Conservation (phyloP, 2,329 filamentous ascomycete species). For the Arthroderma sp. region DNA sequence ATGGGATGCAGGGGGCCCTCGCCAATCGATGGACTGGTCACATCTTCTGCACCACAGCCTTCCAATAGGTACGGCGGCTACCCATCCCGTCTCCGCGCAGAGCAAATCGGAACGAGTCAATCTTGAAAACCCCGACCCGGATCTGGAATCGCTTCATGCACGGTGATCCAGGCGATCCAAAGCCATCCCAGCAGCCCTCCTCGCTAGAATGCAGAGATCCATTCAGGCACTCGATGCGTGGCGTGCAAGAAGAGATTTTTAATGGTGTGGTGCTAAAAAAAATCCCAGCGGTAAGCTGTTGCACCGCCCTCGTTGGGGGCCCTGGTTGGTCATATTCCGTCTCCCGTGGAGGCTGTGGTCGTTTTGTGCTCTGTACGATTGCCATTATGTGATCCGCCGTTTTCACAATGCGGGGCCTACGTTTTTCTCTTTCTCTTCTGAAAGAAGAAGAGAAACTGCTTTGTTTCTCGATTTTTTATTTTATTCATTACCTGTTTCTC, state of each 20-base stretch:
- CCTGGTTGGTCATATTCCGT: not conserved
- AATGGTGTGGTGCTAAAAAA: not conserved
- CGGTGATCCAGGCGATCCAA: constrained; percentile 3
- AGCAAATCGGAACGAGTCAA: constrained; percentile 3
- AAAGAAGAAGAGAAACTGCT: not conserved
- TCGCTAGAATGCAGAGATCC: not conserved
- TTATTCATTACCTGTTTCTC: not conserved
- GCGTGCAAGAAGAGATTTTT: not conserved
- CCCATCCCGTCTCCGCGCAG: not conserved
- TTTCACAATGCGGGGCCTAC: constrained; percentile 1
- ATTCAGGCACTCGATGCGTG: not conserved
- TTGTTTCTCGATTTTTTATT: not conserved
- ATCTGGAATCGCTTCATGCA: not conserved
- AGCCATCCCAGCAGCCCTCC: not conserved
- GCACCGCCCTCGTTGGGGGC: not conserved
- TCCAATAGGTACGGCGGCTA: constrained; percentile 2
- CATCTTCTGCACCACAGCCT: constrained; percentile 2
- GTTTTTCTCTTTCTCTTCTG: not conserved
- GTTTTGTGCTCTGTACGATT: constrained; percentile 4
- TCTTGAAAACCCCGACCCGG: not conserved
- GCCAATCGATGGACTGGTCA: constrained; percentile 6
- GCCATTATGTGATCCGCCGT: constrained; percentile 3
- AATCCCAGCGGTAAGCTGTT: not conserved
- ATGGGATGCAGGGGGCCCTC: not conserved
- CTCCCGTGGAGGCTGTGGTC: not conserved